Base-by-base conservation (phyloP, 2,329 filamentous ascomycete species). In the Xylariales sp. region DNA sequence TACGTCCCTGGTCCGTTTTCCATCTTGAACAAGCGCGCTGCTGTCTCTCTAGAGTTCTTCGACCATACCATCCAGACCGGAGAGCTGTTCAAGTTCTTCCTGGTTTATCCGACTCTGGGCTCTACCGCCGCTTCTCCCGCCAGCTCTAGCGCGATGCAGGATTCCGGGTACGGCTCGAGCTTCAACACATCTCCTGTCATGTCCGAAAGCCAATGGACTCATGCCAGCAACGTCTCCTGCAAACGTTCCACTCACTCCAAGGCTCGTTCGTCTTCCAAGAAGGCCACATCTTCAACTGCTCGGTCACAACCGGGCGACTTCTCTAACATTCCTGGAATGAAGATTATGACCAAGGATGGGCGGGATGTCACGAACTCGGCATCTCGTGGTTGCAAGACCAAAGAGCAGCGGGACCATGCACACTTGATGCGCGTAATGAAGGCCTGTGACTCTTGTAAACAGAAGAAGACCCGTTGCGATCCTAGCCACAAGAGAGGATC, bases 381-480 rank as follows among this genome's bases (percentile, higher is more conserved):
- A 11, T 78, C 76, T 12, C 71, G 79, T 28, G 78, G 78, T 24
- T 78, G 73, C 58, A 83, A 82, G 65, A 80, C 80, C 39, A 80
- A 80, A 68, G 79, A 82, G 65, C 79, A 83, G 65, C 72, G 80
- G 24, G 78, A 82, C 40, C 80, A 82, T 54, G 80, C 80, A 5
- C 78, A 82, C 50, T 62, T 82, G 34, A 83, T 84, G 76, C 69
- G 80, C 45, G 78, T 80, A 55, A 77, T 82, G 57, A 82, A 82
- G 64, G 80, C 80, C n/a, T 84, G 80, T 56, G 74, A 80, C 31
- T 65, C 68, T 46, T 84, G 80, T 65, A 66, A 70, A 46, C 69
- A 66, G 57, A 83, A 81, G 71, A 84, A 84, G 72, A 69, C 76
- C 29, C 72, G 77, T 33, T 81, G 77, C 55, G 75, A 79, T 49